These are phyloP conservation scores for Blastomyces emzantsi DNA, from an alignment of 2,329 filamentous ascomycete genomes.

Conservation along the genomic window DNA sequence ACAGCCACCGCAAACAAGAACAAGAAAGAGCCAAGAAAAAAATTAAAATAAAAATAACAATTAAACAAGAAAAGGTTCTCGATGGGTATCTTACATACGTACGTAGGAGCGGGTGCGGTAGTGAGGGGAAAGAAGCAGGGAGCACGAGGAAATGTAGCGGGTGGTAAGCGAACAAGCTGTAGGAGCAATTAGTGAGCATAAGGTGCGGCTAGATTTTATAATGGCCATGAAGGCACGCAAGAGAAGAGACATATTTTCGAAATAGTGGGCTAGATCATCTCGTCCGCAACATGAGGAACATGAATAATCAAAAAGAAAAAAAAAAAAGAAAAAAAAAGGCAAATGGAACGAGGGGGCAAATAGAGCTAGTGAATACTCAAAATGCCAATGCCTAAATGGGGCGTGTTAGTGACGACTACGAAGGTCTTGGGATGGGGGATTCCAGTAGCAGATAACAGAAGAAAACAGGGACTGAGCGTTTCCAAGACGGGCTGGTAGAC, in stretches of 20 bases:
- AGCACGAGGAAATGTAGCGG: neutral
- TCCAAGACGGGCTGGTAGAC: neutral
- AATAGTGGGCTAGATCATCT: neutral
- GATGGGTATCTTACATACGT: conserved; percentile 5
- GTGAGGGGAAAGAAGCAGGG: neutral
- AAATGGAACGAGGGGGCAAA: neutral
- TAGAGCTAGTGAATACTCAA: neutral
- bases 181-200: neutral
- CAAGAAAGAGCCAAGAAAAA: neutral
- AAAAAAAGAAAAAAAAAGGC: neutral
- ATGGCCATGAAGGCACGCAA: neutral
- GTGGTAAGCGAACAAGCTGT: neutral
- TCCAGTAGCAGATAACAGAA: neutral
- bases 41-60: neutral
- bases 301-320: neutral
- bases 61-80: neutral
- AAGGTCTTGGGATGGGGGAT: neutral
- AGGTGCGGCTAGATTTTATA: neutral
- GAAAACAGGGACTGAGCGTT: neutral
- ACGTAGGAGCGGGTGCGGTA: neutral
- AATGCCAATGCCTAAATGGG: neutral
- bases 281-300: too few relatives aligned
- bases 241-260: neutral
- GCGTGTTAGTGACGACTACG: neutral
- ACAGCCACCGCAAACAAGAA: neutral